These are phyloP conservation scores for Isatis lusitanica DNA, from an alignment of 441 rosid species.

Conservation along the genomic window DNA sequence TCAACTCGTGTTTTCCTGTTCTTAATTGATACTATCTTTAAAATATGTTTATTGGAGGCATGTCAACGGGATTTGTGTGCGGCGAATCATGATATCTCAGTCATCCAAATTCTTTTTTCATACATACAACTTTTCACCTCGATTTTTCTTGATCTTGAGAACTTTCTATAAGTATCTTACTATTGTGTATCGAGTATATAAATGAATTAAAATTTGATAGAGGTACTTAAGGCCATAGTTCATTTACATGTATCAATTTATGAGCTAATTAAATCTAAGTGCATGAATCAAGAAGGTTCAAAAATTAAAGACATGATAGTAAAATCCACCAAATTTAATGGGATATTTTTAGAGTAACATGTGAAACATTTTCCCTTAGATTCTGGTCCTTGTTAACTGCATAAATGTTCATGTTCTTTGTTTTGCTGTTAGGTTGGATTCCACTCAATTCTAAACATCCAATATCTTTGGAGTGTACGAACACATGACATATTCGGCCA, in stretches of 20 bases:
- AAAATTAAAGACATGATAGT: background rate
- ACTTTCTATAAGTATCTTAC: background rate
- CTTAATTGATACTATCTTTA: background rate
- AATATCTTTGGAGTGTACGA: constrained; percentile 17
- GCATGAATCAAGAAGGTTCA: background rate
- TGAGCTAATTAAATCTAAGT: background rate
- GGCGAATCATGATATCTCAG: background rate
- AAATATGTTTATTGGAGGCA: background rate
- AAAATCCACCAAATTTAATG: background rate
- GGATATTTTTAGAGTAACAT: background rate
- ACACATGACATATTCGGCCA: background rate
- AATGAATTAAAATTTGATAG: background rate
- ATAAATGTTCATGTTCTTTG: constrained; percentile 10
- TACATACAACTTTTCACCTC: background rate
- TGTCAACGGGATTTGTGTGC: constrained; percentile 22
- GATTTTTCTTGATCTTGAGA: background rate
- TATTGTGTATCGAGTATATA: background rate
- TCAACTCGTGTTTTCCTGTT: background rate
- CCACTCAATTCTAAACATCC: background rate
- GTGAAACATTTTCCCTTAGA: constrained; percentile 19
- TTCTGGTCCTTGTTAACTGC: constrained; percentile 3
- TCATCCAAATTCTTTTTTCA: background rate
- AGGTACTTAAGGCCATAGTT: background rate
- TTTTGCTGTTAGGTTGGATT: constrained; percentile 9
- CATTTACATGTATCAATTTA: background rate